Base-by-base conservation (phyloP, 1,284 basidiomycete genomes). In the Sporisorium sorghi region DNA sequence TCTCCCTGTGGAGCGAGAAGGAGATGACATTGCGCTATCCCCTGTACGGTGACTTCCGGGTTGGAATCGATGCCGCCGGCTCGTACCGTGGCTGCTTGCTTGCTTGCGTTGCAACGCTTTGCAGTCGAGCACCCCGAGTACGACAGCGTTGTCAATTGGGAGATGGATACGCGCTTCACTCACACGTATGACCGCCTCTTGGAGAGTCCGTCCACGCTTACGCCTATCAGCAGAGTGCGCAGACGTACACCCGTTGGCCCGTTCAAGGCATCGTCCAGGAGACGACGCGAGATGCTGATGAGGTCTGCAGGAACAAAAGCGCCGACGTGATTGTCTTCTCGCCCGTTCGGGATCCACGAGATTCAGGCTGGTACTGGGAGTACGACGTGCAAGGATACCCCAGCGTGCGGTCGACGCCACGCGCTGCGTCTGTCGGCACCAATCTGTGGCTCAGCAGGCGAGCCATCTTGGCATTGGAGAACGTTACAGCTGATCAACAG, bases 331-430 rank as follows among this genome's bases (percentile, higher is more conserved):
- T 67, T 2, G 54, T 67, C 15, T 52, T 67, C 24, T 67, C 64
- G 0, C 58, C 64, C 6, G 43, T 57, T 3, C 64, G 64, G 35
- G 32, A 67, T 49, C 58, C 64, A 3, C 42, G 42, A 4, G 15
- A 43, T n/a, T 60, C 64, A 2, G 64, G 39, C 5, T 67, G 64
- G 64, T 67, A 67, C 19, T 67, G 64, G 64, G 64, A 67, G 48
- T 67, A 67, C 37, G 64, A 67, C 21, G 64, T 67, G 2, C 64
- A 67, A 48, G 64, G 64, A 5, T 67, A 21, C 19, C 26, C 52
- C 8, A 10, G 33, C 4, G 30, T 30, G 37, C 42, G 46, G 37
- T 42, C 43, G 5, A 61, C 43, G 11, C 8, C 48, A 5, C 58
- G 64, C 12, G 33, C 64, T 24, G 54, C 58, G 21, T 67, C 64